Percentiles rank a stretch among this genome's conserved stretches.
Conservation (phyloP, 306 rosid genomes). For the Neltuma alba region DNA sequence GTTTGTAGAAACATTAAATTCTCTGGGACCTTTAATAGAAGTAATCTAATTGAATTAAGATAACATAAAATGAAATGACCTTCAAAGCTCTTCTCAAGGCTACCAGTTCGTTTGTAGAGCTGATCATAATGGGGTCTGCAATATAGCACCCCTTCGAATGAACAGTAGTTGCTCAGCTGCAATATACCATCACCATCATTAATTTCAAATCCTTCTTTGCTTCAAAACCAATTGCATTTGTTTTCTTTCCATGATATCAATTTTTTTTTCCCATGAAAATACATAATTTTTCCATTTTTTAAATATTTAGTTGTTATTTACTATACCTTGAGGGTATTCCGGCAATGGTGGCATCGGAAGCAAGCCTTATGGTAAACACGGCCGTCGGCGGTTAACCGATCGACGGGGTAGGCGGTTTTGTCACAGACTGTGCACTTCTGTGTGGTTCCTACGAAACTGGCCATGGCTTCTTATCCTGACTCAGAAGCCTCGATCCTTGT, state of each 20-base stretch:
- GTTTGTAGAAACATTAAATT: too few species aligned
- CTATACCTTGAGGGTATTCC: conserved; percentile 77
- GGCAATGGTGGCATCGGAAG: conserved; percentile 93
- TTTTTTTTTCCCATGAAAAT: too few species aligned
- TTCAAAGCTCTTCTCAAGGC: conserved; percentile 83
- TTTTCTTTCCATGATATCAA: too few species aligned
- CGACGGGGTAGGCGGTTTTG: conserved; percentile 77
- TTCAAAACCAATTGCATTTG: too few species aligned
- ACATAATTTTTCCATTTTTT: too few species aligned
- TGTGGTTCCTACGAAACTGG: conserved; percentile 65
- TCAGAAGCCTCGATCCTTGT: conserved; percentile 14
- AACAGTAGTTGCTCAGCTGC: conserved; percentile 81
- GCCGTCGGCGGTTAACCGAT: conserved; percentile 64
- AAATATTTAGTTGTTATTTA: too few species aligned
- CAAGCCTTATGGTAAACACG: conserved; percentile 75
- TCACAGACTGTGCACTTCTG: conserved; percentile 77
- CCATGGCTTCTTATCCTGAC: conserved; percentile 49
- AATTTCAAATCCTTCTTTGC: too few species aligned
- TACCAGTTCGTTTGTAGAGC: conserved; percentile 86
- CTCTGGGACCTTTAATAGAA: not conserved
- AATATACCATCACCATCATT: not conserved
- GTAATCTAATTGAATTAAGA: not conserved
- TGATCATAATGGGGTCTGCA: conserved; percentile 96
- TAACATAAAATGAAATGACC: conserved; percentile 36
- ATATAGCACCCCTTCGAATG: conserved; percentile 85